Percentiles rank a stretch among this genome's conserved stretches.
Evolutionary conservation across 768 basidiomycete genomes (phyloP).

Genomic region (Xerocomellus dryophilus): DNA sequence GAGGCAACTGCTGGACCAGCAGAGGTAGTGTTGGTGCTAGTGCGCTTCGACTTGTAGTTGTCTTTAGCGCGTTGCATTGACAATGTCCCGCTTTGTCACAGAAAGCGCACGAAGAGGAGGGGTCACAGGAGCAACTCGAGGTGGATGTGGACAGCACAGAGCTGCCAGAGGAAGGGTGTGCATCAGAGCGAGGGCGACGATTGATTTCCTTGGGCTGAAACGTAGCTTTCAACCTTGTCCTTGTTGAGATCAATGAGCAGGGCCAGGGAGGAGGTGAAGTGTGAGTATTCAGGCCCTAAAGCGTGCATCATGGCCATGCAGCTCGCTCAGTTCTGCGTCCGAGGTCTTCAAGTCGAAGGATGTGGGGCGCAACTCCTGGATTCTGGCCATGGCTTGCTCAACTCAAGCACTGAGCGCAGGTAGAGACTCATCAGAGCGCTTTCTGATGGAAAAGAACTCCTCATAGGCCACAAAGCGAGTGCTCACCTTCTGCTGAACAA

Average conservation of each 20-base stretch:
- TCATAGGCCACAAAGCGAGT: too few species aligned
- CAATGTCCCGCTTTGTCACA: too few species aligned
- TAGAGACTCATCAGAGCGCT: too few species aligned
- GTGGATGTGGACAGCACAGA: too few species aligned
- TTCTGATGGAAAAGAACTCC: too few species aligned
- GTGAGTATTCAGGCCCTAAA: background rate
- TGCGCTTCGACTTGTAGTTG: too few species aligned
- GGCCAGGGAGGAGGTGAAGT: background rate
- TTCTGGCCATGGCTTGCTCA: background rate
- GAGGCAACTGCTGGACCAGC: too few species aligned
- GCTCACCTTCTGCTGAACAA: too few species aligned
- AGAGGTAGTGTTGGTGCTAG: too few species aligned
- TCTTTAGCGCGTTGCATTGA: too few species aligned
- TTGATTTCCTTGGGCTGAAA: slow-evolving; percentile 6
- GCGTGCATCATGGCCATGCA: background rate
- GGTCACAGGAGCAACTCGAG: too few species aligned
- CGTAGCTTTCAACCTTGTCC: background rate
- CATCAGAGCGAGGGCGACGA: background rate
- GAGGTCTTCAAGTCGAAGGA: background rate
- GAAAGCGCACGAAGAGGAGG: too few species aligned
- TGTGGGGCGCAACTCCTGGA: background rate
- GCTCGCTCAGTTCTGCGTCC: background rate
- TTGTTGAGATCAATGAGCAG: slow-evolving; percentile 10
- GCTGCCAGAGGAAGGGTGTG: background rate
- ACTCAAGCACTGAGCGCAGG: slow-evolving; percentile 5